Conservation (phyloP, 2,329 filamentous ascomycete genomes). For the Drechslerella stenobrocha region DNA sequence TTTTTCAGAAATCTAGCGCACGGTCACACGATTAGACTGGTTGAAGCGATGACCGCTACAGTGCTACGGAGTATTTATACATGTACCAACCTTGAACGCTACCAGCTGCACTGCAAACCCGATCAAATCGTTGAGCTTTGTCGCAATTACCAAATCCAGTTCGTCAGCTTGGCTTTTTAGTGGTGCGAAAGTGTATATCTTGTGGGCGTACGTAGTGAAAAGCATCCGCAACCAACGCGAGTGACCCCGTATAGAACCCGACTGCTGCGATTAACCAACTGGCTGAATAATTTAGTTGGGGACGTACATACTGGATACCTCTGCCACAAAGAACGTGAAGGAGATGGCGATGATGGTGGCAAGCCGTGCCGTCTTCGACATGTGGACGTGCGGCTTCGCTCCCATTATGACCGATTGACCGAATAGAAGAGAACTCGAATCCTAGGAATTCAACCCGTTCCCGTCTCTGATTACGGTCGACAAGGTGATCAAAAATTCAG, state of each 20-base stretch:
- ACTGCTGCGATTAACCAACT: conserved; percentile 60
- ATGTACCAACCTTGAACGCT: conserved; percentile 62
- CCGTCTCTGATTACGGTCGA: too few species aligned
- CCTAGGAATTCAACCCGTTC: too few species aligned
- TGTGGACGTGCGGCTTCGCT: conserved; percentile 25
- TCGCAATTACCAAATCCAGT: conserved; percentile 1
- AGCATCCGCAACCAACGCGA: conserved; percentile 74
- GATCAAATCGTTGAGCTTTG: conserved; percentile 70
- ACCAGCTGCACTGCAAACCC: conserved; percentile 69
- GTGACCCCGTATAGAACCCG: conserved; percentile 70
- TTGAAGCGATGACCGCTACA: conserved; percentile 5
- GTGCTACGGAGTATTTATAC: background rate
- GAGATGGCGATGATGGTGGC: conserved; percentile 58
- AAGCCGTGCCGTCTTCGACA: conserved; percentile 51
- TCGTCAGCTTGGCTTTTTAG: background rate
- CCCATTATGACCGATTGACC: conserved; percentile 2
- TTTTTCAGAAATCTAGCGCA: conserved; percentile 62
- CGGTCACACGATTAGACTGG: conserved; percentile 27
- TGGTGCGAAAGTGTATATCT: too few species aligned
- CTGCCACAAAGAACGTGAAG: conserved; percentile 58
- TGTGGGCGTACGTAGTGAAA: conserved; percentile 70
- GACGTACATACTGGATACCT: conserved; percentile 57
- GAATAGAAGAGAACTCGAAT: too few species aligned
- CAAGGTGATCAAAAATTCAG: too few species aligned
- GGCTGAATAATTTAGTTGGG: conserved; percentile 2